phyloP scores from a whole-genome alignment of 129 eudicot genomes.

The Helianthus annuus region HanXRQr2.0-SUNRISE NC_035443.2:100384169-100384668 shows the following conservation, averaged over 20 bases:
- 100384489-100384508: conserved; percentile 52
- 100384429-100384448: conserved; percentile 46
- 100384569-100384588: conserved; percentile 24
- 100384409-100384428: conserved; percentile 55
- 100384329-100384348: conserved; percentile 66
- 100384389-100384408: conserved; percentile 46
- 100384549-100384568: conserved; percentile 55
- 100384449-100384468: conserved; percentile 54
- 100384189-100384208: background rate
- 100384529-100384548: conserved; percentile 50
- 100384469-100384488: conserved; percentile 56
- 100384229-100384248: conserved; percentile 40
- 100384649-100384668: too few species aligned
- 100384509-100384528: conserved; percentile 48
- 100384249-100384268: conserved; percentile 40
- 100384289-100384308: conserved; percentile 52
- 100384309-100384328: conserved; percentile 42
- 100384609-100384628: too few species aligned
- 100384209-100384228: background rate
- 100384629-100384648: too few species aligned
- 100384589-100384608: too few species aligned
- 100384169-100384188: conserved; percentile 26
- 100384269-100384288: conserved; percentile 53
- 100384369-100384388: conserved; percentile 42
- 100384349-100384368: conserved; percentile 42